These are phyloP conservation scores for Alternaria triticimaculans DNA, from an alignment of 2,329 filamentous ascomycete genomes.

Conservation along the genomic window DNA sequence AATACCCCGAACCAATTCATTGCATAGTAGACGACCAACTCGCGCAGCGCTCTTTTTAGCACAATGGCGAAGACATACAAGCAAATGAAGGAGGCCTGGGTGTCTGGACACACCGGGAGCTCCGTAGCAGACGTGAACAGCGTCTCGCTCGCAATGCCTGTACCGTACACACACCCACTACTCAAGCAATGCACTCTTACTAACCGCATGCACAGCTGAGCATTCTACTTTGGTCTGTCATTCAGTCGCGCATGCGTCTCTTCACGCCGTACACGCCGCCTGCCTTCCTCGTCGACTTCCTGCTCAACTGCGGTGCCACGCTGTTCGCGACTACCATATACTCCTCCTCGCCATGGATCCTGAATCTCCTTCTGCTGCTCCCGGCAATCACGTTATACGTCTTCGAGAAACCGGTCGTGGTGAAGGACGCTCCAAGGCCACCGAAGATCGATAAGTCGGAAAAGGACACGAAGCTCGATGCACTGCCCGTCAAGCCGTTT, in stretches of 20 bases:
- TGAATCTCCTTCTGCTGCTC: conserved; percentile 75
- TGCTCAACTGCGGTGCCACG: conserved; percentile 83
- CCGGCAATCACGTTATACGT: conserved; percentile 71
- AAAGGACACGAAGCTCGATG: conserved; percentile 48
- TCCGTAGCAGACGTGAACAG: conserved; percentile 84
- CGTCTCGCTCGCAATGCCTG: conserved; percentile 84
- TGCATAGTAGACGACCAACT: conserved; percentile 17
- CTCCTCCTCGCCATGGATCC: conserved; percentile 72
- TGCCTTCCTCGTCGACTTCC: conserved; percentile 78
- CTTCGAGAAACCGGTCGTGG: conserved; percentile 34
- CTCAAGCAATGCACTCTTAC: conserved; percentile 19
- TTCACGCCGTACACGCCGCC: conserved; percentile 77
- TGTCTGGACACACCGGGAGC: conserved; percentile 87
- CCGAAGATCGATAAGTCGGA: conserved; percentile 26
- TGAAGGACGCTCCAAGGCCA: conserved; percentile 26
- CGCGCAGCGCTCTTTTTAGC: conserved; percentile 9
- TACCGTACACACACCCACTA: conserved; percentile 54
- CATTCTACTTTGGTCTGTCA: conserved; percentile 83
- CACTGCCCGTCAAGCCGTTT: conserved; percentile 85
- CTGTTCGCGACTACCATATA: conserved; percentile 89
- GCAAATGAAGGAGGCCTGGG: conserved; percentile 90
- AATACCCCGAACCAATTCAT: conserved; percentile 8
- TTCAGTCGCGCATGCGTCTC: conserved; percentile 83
- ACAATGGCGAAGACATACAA: conserved; percentile 71
- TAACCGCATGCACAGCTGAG: conserved; percentile 66